Evolutionary conservation across 495 filamentous ascomycete genomes (phyloP), one percentile per base, ranked within the genome.

Genomic region (Penicillium nucicola): DNA sequence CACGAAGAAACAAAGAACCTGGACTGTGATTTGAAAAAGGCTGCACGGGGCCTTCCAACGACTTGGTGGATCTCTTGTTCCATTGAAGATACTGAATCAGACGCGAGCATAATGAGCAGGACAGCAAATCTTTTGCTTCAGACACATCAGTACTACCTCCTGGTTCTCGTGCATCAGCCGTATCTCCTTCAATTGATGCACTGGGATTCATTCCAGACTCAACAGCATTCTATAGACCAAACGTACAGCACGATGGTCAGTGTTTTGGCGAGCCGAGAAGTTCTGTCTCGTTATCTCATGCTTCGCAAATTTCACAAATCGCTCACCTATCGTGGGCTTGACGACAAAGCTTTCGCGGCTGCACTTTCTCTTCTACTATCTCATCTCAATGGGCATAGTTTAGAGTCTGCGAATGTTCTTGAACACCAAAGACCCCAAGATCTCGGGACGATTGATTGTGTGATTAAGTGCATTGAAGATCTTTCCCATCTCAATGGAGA

Each of bases 341-440:
- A 81, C 47, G 78, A 78, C 40, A 70, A 78, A 50, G 75, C 57
- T 14, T 80, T 80, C 58, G 72, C 65, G 0, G 65, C 68, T 3
- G 66, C 75, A 15, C 60, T 76, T 3, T 48, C 74, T 5, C 61
- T 81, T 14, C 52, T 77, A 3, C 62, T 80, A n/a, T 62, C 70
- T 14, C 67, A 78, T 38, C 57, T 79, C 15, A 60, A 68, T 13
- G 63, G 58, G 48, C 66, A 69, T 42, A 39, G 58, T 13, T 53
- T 55, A 3, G 37, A 50, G 11, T 47, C 50, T 28, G 61, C 56
- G 19, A 48, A 58, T 23, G 48, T 62, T 0, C 58, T 74, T 13
- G 68, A 67, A 30, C 49, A 57, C 13, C 70, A 71, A 45, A 56
- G 70, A 13, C 61, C 58, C 12, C 61, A 61, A 1, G 70, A 57